Evolutionary conservation across 768 basidiomycete species (phyloP), one percentile per base, ranked within the genome.

Genomic region (Sporobolomyces roseus): DNA sequence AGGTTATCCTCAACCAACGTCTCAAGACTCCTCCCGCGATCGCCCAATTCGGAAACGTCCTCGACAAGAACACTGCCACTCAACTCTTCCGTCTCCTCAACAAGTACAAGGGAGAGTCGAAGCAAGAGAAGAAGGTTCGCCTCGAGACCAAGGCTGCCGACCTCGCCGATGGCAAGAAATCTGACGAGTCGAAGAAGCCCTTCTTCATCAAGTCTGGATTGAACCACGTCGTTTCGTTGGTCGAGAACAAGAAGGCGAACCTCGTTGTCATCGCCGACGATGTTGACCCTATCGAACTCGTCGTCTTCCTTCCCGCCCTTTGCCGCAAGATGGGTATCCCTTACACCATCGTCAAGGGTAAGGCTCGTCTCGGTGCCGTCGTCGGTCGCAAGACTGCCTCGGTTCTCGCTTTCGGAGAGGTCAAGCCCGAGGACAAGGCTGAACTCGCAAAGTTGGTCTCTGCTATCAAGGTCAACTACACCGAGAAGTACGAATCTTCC

Each of bases 281-380:
- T 79, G 94, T 99, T 69, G 94, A 99, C 84, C 94, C 94, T 48
- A 96, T 98, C 73, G 94, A 99, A 82, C 88, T 99, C 76, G 94
- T 99, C 74, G 86, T 99, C 81, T 98, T 91, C 88, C 85, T 98
- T 68, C 94, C 94, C 64, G 93, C 94, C 63, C 87, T 97, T 68
- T 98, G 94, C 84, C 88, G 92, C 81, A 97, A 98, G 87, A 97
- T 97, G 93, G 93, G 93, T 80, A 89, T 97, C 38, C 93, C 93
- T 46, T 97, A 98, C 82, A 91, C 93, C 73, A 96, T 99, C 74
- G 93, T 94, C 75, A 97, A 97, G 83, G 65, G 68, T 82, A 97
- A 97, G 83, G 91, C 94, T 64, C 90, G 94, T 79, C 90, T 98
- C 77, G 94, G 94, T 75, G 91, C 93, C 10, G 92, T 97, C 70